A percentile compares a stretch with the other conserved stretches of the same genome.
Evolutionary conservation across 1,284 basidiomycete species (phyloP).

Genomic region (Ceratorhiza oryzae-sativae): DNA sequence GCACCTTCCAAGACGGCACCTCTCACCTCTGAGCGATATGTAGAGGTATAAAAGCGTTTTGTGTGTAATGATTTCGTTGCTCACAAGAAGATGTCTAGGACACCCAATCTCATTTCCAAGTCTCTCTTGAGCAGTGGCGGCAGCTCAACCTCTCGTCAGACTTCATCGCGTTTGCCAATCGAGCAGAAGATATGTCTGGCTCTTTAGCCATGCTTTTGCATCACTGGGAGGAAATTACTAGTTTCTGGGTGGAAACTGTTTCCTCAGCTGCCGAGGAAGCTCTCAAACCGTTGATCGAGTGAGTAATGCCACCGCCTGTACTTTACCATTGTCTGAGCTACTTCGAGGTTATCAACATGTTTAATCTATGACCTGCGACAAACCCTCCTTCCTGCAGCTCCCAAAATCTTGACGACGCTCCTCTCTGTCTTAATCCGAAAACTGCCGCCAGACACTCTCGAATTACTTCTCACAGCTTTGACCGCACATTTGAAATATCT

Average conservation of each 20-base stretch:
- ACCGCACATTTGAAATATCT: constrained; percentile 73
- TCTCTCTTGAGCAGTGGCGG: constrained; percentile 72
- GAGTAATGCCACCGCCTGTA: constrained; percentile 47
- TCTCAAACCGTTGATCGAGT: constrained; percentile 74
- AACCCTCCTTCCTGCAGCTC: constrained; percentile 68
- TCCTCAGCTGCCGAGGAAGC: constrained; percentile 63
- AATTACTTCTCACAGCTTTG: constrained; percentile 68
- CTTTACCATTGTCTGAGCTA: constrained; percentile 31
- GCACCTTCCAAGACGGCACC: constrained; percentile 68
- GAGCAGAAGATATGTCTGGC: constrained; percentile 66
- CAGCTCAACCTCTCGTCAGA: constrained; percentile 80
- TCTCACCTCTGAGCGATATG: constrained; percentile 64
- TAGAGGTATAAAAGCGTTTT: constrained; percentile 58
- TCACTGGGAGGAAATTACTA: constrained; percentile 73
- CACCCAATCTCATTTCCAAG: constrained; percentile 74
- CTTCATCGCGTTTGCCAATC: constrained; percentile 74
- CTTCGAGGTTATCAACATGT: constrained; percentile 71
- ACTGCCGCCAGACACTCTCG: constrained; percentile 60
- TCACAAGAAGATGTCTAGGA: constrained; percentile 58
- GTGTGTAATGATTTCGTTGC: not conserved
- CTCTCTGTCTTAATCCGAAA: constrained; percentile 63
- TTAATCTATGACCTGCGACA: constrained; percentile 76
- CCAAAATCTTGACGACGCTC: constrained; percentile 60
- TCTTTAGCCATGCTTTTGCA: constrained; percentile 84
- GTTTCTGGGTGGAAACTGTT: constrained; percentile 65